Evolutionary conservation across 352 stramenopile species (phyloP).

Genomic region (Poterioochromonas sp.): DNA sequence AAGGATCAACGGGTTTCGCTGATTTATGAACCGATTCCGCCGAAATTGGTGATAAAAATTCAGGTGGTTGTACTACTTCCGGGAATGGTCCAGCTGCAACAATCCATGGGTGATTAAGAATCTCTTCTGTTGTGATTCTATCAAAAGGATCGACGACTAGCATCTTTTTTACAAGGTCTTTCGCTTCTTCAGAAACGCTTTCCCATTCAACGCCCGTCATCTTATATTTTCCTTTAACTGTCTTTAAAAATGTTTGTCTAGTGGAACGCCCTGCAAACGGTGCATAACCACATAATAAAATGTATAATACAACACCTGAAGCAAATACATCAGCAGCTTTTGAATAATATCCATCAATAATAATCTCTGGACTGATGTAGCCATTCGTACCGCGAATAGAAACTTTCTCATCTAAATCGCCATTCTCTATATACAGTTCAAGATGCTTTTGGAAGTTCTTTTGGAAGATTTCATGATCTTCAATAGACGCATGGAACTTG

Average conservation of each 20-base stretch:
- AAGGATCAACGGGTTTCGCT: neutral
- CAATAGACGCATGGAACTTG: neutral
- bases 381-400: slow-evolving; percentile 69
- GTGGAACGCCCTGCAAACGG: neutral
- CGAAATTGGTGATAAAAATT: neutral
- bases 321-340: slow-evolving; percentile 76
- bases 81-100: neutral
- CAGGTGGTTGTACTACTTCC: neutral
- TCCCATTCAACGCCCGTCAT: slow-evolving; percentile 2
- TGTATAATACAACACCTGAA: slow-evolving; percentile 76
- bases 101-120: slow-evolving; percentile 5
- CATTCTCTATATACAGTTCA: neutral
- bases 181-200: neutral
- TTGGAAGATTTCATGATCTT: too few species aligned
- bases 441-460: neutral
- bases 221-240: neutral
- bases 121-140: neutral
- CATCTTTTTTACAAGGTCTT: slow-evolving; percentile 2
- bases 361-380: slow-evolving; percentile 69
- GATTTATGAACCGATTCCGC: neutral
- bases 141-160: neutral
- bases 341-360: slow-evolving; percentile 47
- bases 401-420: too few species aligned
- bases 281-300: slow-evolving; percentile 62
- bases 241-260: neutral